These are phyloP conservation scores for Rhododendron vialii DNA, from an alignment of 148 eudicot genomes.

Conservation along the genomic window DNA sequence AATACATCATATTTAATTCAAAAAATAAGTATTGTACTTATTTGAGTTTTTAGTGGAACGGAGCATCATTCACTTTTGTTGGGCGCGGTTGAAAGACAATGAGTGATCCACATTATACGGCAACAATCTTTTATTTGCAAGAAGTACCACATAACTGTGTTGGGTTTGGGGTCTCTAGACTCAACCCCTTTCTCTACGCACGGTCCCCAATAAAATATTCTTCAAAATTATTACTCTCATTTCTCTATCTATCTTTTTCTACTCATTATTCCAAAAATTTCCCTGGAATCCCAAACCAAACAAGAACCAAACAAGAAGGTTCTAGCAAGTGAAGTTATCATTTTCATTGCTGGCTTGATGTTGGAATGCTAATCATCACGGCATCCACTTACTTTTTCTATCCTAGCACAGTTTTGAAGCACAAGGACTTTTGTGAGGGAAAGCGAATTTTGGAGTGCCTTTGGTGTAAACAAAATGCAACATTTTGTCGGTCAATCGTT, in stretches of 20 bases:
- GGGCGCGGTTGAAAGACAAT: neutral
- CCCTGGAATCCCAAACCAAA: too few relatives aligned
- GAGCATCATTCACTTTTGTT: too few relatives aligned
- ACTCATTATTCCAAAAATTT: too few relatives aligned
- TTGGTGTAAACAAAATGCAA: neutral
- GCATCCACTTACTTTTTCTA: neutral
- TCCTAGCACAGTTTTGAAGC: neutral
- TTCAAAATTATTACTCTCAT: too few relatives aligned
- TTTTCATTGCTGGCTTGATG: neutral
- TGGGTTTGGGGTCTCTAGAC: too few relatives aligned
- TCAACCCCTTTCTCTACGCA: too few relatives aligned
- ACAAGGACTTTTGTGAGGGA: neutral
- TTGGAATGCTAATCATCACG: neutral
- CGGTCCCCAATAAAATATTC: too few relatives aligned
- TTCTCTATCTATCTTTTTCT: too few relatives aligned
- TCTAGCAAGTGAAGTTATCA: neutral
- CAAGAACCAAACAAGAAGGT: neutral
- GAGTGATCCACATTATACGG: neutral
- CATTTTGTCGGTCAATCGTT: neutral
- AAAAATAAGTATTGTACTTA: too few relatives aligned
- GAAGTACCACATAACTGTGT: neutral
- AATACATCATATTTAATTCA: too few relatives aligned
- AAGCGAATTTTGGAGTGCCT: neutral
- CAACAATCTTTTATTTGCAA: neutral
- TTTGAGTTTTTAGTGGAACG: too few relatives aligned